Conservation (phyloP, 2,329 filamentous ascomycete genomes). For the Xylariaceae sp. region DNA sequence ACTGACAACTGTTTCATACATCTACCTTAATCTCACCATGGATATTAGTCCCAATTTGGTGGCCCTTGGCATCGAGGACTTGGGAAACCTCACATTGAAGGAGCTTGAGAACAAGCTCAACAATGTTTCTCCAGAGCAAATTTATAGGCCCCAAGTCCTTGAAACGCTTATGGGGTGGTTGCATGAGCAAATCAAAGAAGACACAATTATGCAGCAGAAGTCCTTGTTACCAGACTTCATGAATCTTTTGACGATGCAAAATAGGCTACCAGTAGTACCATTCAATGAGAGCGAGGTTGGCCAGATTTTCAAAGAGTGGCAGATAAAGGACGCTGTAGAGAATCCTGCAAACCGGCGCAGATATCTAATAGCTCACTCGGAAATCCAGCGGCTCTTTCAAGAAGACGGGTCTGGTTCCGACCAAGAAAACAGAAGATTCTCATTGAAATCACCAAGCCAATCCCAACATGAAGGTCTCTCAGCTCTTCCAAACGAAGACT, state of each 20-base stretch:
- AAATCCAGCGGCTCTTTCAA: constrained; percentile 25
- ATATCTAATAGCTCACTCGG: constrained; percentile 31
- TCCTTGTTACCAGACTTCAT: constrained; percentile 26
- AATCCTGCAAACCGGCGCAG: constrained; percentile 31
- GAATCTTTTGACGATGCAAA: constrained; percentile 19
- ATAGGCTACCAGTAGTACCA: constrained; percentile 5
- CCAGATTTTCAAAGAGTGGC: constrained; percentile 29
- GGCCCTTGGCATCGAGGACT: constrained; percentile 5
- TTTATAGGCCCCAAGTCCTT: constrained; percentile 18
- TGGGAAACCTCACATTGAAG: constrained; percentile 17
- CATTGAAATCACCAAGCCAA: background rate
- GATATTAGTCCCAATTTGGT: constrained; percentile 9
- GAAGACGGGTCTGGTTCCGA: background rate
- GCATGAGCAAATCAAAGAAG: constrained; percentile 31
- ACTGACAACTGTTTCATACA: background rate
- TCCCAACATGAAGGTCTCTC: background rate
- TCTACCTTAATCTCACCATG: constrained; percentile 22
- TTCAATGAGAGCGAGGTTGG: constrained; percentile 23
- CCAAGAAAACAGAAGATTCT: background rate
- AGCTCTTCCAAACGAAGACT: constrained; percentile 5
- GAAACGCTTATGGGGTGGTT: constrained; percentile 32
- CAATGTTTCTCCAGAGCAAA: background rate
- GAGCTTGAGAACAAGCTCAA: constrained; percentile 22
- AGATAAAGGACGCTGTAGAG: constrained; percentile 21
- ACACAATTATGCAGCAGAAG: constrained; percentile 21